Percentiles rank a stretch among this genome's conserved stretches.
Evolutionary conservation across 108 stramenopile genomes (phyloP).

Genomic region (Chaetoceros tenuissimus): DNA sequence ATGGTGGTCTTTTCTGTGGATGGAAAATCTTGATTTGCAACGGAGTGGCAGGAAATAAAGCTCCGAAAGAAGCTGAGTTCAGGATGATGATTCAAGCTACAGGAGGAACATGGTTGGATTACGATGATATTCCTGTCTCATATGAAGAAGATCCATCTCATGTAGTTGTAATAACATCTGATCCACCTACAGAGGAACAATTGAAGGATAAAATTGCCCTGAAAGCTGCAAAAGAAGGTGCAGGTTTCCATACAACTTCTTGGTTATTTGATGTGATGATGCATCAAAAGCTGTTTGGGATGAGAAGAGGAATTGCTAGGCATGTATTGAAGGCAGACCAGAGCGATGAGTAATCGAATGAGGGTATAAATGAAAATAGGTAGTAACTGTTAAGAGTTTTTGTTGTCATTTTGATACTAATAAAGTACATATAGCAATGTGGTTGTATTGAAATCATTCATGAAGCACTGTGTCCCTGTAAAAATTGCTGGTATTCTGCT

Average conservation of each 20-base stretch:
- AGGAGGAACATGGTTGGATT: conserved; percentile 30
- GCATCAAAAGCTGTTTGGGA: neutral
- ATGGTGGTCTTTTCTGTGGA: conserved; percentile 27
- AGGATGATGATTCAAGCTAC: conserved; percentile 38
- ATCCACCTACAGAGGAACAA: conserved; percentile 7
- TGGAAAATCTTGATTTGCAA: conserved; percentile 32
- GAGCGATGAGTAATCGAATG: no score
- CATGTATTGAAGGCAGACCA: no score
- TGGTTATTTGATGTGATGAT: neutral
- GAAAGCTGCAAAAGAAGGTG: conserved; percentile 8
- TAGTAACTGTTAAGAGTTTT: no score
- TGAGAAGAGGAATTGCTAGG: neutral
- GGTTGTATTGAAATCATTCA: no score
- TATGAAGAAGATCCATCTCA: neutral
- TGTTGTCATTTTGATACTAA: no score
- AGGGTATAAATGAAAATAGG: no score
- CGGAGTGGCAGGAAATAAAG: conserved; percentile 48
- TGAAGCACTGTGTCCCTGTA: no score
- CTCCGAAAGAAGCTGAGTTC: conserved; percentile 37
- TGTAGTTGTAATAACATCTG: conserved; percentile 10
- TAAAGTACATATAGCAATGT: no score
- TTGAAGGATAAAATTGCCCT: neutral
- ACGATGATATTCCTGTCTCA: conserved; percentile 2
- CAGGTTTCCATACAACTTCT: neutral
- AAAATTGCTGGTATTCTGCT: no score